Conservation (phyloP, 179 eudicot genomes). For the Camellia oleifera region DNA sequence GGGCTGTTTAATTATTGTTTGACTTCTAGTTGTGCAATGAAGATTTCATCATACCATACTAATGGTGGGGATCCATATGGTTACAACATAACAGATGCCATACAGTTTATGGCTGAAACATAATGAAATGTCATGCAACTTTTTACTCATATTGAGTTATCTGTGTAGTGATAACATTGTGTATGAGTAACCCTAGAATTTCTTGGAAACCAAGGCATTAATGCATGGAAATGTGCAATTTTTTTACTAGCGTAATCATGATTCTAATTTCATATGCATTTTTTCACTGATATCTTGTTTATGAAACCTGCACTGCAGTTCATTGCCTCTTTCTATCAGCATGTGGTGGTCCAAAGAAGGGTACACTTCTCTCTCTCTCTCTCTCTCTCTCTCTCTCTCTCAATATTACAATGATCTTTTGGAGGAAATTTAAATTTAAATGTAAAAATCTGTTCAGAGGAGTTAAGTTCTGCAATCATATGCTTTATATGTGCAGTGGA, state of each 20-base stretch:
- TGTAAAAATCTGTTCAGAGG: neutral
- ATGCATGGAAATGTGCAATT: neutral
- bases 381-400: conserved; percentile 12
- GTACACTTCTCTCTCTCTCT: conserved; percentile 35
- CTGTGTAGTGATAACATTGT: neutral
- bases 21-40: neutral
- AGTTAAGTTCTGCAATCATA: neutral
- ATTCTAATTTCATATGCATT: neutral
- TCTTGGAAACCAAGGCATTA: neutral
- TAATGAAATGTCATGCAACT: neutral
- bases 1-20: neutral
- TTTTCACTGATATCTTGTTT: conserved; percentile 11
- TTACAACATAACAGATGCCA: neutral
- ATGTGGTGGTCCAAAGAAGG: conserved; percentile 92
- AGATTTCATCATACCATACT: neutral
- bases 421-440: neutral
- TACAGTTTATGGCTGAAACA: neutral
- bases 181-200: neutral
- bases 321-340: conserved; percentile 93
- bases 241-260: neutral
- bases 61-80: neutral
- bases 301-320: conserved; percentile 52
- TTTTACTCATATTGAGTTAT: neutral
- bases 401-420: neutral
- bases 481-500: neutral